A percentile compares a stretch with the other conserved stretches of the same genome.
These are phyloP conservation scores for Chloromonas sp. DNA, from an alignment of 163 green algal species.

Conservation along the genomic window DNA sequence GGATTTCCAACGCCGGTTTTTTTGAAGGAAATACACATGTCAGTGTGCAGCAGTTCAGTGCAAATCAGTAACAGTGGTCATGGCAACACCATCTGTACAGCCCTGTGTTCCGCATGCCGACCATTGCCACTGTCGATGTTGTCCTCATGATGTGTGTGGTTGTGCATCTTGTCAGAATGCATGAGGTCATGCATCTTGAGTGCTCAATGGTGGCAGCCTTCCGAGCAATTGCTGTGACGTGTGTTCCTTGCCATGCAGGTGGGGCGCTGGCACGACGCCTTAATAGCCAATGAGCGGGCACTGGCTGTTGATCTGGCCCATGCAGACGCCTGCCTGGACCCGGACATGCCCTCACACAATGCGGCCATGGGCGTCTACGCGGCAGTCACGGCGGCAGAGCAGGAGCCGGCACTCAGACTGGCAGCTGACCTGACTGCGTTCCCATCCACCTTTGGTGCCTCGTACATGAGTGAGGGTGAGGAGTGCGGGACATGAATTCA, in stretches of 20 bases:
- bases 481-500: not conserved
- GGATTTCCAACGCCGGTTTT: too few relatives aligned
- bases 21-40: too few relatives aligned
- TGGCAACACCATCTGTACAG: too few relatives aligned
- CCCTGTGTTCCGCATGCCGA: too few relatives aligned
- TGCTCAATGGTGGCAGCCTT: too few relatives aligned
- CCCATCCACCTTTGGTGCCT: constrained; percentile 13
- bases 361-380: constrained; percentile 51
- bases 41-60: too few relatives aligned
- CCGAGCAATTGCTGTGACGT: too few relatives aligned
- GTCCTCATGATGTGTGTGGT: too few relatives aligned
- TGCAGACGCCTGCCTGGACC: constrained; percentile 29
- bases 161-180: too few relatives aligned
- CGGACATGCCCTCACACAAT: constrained; percentile 66
- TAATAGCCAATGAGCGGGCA: constrained; percentile 34
- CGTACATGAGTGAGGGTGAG: constrained; percentile 23
- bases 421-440: constrained; percentile 6
- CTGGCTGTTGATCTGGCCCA: constrained; percentile 27
- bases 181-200: too few relatives aligned
- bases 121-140: too few relatives aligned
- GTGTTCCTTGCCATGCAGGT: constrained; percentile 15
- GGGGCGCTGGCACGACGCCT: constrained; percentile 3
- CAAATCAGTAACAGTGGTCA: too few relatives aligned
- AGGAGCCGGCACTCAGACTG: constrained; percentile 10
- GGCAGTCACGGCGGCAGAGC: constrained; percentile 38